Conservation (phyloP, 2,329 filamentous ascomycete species). For the Monilinia fructicola region DNA sequence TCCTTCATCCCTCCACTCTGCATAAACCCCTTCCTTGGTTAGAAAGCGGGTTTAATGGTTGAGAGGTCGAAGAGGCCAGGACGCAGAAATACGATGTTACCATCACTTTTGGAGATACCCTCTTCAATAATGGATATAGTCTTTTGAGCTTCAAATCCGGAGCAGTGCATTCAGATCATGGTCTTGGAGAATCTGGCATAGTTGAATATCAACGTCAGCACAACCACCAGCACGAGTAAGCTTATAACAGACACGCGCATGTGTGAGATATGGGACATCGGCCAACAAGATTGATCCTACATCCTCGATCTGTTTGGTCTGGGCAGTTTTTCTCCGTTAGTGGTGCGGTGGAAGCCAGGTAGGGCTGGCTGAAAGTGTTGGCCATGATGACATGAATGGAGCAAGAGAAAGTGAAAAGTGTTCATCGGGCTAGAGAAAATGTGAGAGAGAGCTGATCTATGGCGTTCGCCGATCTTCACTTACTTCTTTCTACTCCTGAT, state of each 20-base stretch:
- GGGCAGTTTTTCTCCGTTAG: constrained; percentile 8
- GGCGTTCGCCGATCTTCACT: too few species aligned
- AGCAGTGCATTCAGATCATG: constrained; percentile 3
- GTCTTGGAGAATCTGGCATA: constrained; percentile 4
- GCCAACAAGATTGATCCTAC: not conserved
- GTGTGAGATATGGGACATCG: not conserved
- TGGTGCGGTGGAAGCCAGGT: constrained; percentile 1
- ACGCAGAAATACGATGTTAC: not conserved
- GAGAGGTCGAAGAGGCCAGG: not conserved
- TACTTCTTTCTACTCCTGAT: too few species aligned
- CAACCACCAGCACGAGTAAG: constrained; percentile 6
- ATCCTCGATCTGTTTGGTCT: constrained; percentile 6
- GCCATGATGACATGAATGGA: constrained; percentile 8
- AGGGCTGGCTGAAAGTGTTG: constrained; percentile 6
- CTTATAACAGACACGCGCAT: not conserved
- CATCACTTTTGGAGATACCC: not conserved
- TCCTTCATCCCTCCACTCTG: too few species aligned
- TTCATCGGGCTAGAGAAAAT: too few species aligned
- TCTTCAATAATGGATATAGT: not conserved
- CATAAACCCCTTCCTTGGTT: too few species aligned
- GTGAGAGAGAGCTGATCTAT: too few species aligned
- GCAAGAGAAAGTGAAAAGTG: too few species aligned
- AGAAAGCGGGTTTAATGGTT: not conserved
- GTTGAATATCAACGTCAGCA: not conserved
- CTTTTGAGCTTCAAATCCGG: not conserved